Evolutionary conservation across 768 basidiomycete species (phyloP), one percentile per base, ranked within the genome.

Genomic region (Antrodiella citrinella): DNA sequence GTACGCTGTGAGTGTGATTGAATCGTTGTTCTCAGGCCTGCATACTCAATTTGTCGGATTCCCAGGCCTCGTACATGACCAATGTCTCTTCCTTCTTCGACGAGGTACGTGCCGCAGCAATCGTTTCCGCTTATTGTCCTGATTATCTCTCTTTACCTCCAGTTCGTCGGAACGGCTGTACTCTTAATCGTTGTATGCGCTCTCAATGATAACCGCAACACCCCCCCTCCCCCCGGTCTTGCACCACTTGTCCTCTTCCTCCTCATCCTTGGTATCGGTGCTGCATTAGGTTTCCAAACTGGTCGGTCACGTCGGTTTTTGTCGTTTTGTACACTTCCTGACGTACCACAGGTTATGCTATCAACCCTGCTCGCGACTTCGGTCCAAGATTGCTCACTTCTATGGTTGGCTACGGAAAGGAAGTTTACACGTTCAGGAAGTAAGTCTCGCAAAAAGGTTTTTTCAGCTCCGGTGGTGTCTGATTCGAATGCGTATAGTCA

Each of bases 311-410:
- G n/a, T 19, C 20, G n/a, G 4, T 26, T 26, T 22, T 11, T 35
- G 9, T 22, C 20, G 26, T 41, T 45, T 30, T 26, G 40, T 26
- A 24, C 15, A 42, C 49, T n/a, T 41, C 51, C 25, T 21, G 26
- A 30, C 9, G 41, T 39, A 48, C 26, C 24, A 2, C 51, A 73
- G 80, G 76, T 43, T 81, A 72, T 54, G 78, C 83, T 3, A 66
- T 85, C 47, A 86, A 86, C 56, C 84, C 84, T 38, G 82, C 84
- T 25, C 80, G 85, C 58, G 84, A 86, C 65, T 66, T 86, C 23
- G 84, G 85, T 4, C 84, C 84, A 1, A 73, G 84, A 7, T 56
- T 86, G 26, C 62, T 85, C 59, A 84, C 82, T 1, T 74, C 83
- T 4, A 84, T 86, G 79, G 82, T 74, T 4, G 85, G 84, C n/a